A percentile compares a stretch with the other conserved stretches of the same genome.
These are phyloP conservation scores for Trametes pubescens DNA, from an alignment of 1,284 basidiomycete genomes.

Conservation along the genomic window DNA sequence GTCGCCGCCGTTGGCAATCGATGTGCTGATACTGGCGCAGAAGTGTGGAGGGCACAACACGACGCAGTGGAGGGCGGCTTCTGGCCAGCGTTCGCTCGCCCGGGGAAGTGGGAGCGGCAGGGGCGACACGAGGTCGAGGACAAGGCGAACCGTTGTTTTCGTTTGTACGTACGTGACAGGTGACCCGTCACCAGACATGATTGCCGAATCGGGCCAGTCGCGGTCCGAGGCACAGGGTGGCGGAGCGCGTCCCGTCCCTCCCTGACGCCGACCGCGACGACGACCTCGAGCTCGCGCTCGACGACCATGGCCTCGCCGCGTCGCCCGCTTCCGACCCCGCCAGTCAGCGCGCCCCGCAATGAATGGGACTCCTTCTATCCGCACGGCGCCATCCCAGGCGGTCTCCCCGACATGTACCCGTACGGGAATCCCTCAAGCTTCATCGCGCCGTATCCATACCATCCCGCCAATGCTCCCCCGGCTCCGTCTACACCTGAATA, in stretches of 20 bases:
- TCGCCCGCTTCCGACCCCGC: conserved; percentile 56
- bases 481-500: conserved; percentile 47
- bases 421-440: conserved; percentile 48
- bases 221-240: conserved; percentile 26
- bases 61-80: not conserved
- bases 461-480: conserved; percentile 40
- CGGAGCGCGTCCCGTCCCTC: conserved; percentile 24
- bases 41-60: not conserved
- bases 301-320: conserved; percentile 38
- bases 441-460: conserved; percentile 55
- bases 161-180: conserved; percentile 18
- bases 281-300: conserved; percentile 23
- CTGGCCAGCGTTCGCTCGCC: not conserved
- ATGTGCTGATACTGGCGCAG: conserved; percentile 2
- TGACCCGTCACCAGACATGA: conserved; percentile 28
- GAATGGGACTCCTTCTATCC: conserved; percentile 30
- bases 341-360: conserved; percentile 35
- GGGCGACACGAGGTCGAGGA: not conserved
- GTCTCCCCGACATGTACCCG: conserved; percentile 47
- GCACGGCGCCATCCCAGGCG: conserved; percentile 34
- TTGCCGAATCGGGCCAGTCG: conserved; percentile 29
- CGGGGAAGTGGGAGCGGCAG: conserved; percentile 8
- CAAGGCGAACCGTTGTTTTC: conserved; percentile 10
- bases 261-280: conserved; percentile 13
- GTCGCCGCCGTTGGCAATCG: conserved; percentile 6